Evolutionary conservation across 208 protist species (phyloP), one percentile per base, ranked within the genome.

Genomic region (Lotmaria passim): DNA sequence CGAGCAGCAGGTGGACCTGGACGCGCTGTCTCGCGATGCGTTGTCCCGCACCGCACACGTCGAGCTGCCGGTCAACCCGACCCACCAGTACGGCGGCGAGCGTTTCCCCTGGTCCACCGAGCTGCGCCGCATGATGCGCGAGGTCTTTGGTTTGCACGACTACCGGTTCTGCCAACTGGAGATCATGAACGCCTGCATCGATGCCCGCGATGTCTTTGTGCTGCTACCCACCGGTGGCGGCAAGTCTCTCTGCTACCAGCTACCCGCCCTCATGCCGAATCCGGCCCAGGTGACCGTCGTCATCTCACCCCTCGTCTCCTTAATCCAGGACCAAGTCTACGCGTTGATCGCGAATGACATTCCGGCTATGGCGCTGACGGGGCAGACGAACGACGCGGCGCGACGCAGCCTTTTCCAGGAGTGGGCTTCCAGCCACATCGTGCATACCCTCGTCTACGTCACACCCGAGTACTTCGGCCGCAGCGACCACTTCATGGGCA

Each of bases 301-400:
- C n/a, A 80, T 99, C 24, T 98, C 96, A 11, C 98, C 98, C 34
- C 92, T 99, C 26, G 83, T 99, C 31, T 97, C 98, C 4, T 90
- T 99, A 44, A 99, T 99, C 46, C 90, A 99, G 65, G 98, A 99
- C 67, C 98, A 99, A 86, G 91, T 98, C 3, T 85, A 88, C 63
- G 78, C 83, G 21, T 77, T 95, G 47, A 83, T 85, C 47, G 87
- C 87, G 5, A 93, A 94, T 69, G 90, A 91, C 70, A 88, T 96
- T 30, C 87, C 86, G 0, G 80, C 92, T 30, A 82, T 94, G 78
- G 82, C 85, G 47, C 75, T 96, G 43, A 94, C 87, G 14, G 87
- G 86, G n/a, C 85, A 94, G 65, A 93, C 86, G 0, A 63, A 70
- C 44, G 87, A 93, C 43, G 70, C 71, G 17, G 68, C 75, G 19